phyloP scores from a whole-genome alignment of 768 basidiomycete genomes.

The Russula dissimulans region DNA sequence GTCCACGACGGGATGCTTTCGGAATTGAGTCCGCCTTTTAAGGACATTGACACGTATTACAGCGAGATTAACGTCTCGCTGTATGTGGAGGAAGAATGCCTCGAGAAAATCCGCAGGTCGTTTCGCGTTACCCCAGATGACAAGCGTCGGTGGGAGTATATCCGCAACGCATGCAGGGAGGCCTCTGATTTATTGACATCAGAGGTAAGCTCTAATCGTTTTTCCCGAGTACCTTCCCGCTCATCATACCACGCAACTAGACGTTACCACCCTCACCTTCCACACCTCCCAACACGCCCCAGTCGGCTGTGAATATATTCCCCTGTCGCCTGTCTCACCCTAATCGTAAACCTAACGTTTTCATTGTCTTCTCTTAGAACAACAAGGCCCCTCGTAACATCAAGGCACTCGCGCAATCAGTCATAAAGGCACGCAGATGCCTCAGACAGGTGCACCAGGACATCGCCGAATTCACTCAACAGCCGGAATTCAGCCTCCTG shows the following conservation, averaged over 20 bases:
- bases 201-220: not conserved
- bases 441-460: not conserved
- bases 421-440: not conserved
- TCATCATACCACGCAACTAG: not conserved
- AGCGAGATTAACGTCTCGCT: constrained; percentile 4
- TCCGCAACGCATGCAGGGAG: constrained; percentile 7
- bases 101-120: not conserved
- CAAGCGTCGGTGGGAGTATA: constrained; percentile 10
- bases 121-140: constrained; percentile 9
- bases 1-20: not conserved
- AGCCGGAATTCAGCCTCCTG: not conserved
- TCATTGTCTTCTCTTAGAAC: not conserved
- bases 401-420: not conserved
- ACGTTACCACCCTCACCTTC: not conserved
- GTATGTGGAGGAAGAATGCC: not conserved
- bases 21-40: not conserved
- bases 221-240: not conserved
- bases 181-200: not conserved
- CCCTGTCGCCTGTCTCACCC: no score
- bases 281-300: not conserved
- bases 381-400: constrained; percentile 8
- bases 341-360: not conserved
- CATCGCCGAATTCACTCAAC: not conserved
- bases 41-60: constrained; percentile 10
- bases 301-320: not conserved